Evolutionary conservation across 306 rosid species (phyloP).

Genomic region (Cicer arietinum): DNA sequence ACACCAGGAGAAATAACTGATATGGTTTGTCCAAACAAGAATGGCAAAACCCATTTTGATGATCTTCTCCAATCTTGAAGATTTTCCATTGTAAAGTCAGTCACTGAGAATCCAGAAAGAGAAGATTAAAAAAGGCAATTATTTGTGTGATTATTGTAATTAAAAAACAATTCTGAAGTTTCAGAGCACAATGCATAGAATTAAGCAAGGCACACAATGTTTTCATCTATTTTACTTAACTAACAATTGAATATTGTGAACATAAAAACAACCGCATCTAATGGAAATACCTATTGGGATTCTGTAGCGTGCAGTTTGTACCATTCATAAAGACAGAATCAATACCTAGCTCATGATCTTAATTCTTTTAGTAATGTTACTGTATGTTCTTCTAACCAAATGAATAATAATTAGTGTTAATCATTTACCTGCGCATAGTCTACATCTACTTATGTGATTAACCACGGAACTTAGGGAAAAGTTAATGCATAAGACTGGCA

Average conservation of each 20-base stretch:
- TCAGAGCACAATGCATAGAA: conserved; percentile 13
- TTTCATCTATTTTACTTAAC: conserved; percentile 33
- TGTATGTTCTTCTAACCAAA: not conserved
- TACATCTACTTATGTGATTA: conserved; percentile 9
- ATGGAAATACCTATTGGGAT: not conserved
- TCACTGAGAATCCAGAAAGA: conserved; percentile 50
- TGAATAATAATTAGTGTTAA: not conserved
- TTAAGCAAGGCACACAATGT: conserved; percentile 20
- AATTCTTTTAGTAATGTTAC: not conserved
- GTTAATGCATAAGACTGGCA: conserved; percentile 12
- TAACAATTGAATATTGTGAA: conserved; percentile 25
- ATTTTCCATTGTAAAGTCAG: conserved; percentile 46
- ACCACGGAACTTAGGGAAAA: not conserved
- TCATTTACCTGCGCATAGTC: not conserved
- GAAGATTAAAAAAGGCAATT: conserved; percentile 23
- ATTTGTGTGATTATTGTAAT: not conserved
- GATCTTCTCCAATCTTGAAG: conserved; percentile 51
- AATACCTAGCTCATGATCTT: not conserved
- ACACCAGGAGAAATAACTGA: conserved; percentile 62
- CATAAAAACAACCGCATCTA: not conserved
- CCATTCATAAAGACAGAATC: conserved; percentile 14
- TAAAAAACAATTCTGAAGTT: conserved; percentile 22
- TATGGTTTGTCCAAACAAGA: conserved; percentile 65
- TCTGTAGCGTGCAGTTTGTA: not conserved
- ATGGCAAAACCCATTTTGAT: conserved; percentile 55